A percentile compares a stretch with the other conserved stretches of the same genome.
These are phyloP conservation scores for Escovopsis sp. DNA, from an alignment of 2,329 filamentous ascomycete genomes.

Conservation along the genomic window DNA sequence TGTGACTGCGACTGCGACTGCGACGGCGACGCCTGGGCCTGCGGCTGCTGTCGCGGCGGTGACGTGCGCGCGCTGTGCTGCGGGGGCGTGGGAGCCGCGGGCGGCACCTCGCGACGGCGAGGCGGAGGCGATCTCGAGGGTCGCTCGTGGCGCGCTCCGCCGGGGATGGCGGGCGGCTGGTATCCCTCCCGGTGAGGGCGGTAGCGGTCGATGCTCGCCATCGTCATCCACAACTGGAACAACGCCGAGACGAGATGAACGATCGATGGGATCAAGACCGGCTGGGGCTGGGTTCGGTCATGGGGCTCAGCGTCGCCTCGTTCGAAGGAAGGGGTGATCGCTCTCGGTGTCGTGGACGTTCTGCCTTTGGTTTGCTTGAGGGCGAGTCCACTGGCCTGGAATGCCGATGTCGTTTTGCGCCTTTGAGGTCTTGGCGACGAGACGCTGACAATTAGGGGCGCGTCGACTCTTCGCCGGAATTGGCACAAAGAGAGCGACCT, in stretches of 20 bases:
- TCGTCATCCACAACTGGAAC: conserved; percentile 15
- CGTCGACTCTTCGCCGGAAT: too few species aligned
- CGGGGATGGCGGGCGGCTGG: conserved; percentile 34
- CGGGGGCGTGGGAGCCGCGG: conserved; percentile 47
- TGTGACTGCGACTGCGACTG: conserved; percentile 13
- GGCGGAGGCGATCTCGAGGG: conserved; percentile 36
- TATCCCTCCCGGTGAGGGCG: conserved; percentile 42
- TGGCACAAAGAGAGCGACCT: too few species aligned
- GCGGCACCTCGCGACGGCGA: conserved; percentile 40
- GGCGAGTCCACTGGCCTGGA: neutral
- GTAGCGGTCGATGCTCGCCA: conserved; percentile 48
- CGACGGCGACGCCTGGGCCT: conserved; percentile 29
- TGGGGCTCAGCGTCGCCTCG: conserved; percentile 7
- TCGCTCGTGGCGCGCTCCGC: conserved; percentile 25
- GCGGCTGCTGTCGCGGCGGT: conserved; percentile 33
- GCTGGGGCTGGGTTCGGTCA: conserved; percentile 7
- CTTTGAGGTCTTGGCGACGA: neutral
- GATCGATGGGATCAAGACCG: too few species aligned
- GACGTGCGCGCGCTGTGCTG: conserved; percentile 39
- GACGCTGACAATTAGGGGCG: neutral
- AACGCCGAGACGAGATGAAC: too few species aligned
- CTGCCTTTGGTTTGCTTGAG: too few species aligned
- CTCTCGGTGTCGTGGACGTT: neutral
- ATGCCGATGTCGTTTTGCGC: neutral
- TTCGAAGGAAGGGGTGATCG: conserved; percentile 3